Evolutionary conservation across 495 filamentous ascomycete species (phyloP).

Genomic region (Tuber borchii): DNA sequence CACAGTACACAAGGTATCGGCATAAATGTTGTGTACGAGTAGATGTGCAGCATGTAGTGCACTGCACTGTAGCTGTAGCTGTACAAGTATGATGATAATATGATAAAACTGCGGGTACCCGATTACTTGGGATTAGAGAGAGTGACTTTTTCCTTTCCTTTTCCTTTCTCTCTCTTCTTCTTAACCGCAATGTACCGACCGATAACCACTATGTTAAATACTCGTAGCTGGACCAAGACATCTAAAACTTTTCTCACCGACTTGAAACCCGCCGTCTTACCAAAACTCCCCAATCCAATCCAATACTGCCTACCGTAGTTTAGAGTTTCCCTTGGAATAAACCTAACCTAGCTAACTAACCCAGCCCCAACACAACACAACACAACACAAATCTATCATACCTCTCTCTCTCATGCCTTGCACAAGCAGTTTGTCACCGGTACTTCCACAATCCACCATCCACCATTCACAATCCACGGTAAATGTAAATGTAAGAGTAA

Average conservation of each 20-base stretch:
- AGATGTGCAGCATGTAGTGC: neutral
- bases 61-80: too few species aligned
- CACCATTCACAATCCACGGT: neutral
- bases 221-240: neutral
- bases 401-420: too few species aligned
- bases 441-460: too few species aligned
- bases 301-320: neutral
- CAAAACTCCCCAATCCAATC: fast-evolving
- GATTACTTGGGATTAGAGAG: neutral
- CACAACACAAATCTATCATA: too few species aligned
- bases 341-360: too few species aligned
- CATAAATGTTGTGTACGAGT: neutral
- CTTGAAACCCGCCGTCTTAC: neutral
- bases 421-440: too few species aligned
- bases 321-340: too few species aligned
- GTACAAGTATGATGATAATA: too few species aligned
- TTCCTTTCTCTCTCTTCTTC: neutral
- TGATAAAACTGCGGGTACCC: neutral
- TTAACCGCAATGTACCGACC: neutral
- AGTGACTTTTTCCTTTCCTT: neutral
- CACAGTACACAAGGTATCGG: neutral
- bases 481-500: neutral
- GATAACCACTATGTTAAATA: too few species aligned
- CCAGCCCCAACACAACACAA: too few species aligned
- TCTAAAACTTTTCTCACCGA: neutral